phyloP scores from a whole-genome alignment of 352 stramenopile species.

The Phytophthora capsici region DNA sequence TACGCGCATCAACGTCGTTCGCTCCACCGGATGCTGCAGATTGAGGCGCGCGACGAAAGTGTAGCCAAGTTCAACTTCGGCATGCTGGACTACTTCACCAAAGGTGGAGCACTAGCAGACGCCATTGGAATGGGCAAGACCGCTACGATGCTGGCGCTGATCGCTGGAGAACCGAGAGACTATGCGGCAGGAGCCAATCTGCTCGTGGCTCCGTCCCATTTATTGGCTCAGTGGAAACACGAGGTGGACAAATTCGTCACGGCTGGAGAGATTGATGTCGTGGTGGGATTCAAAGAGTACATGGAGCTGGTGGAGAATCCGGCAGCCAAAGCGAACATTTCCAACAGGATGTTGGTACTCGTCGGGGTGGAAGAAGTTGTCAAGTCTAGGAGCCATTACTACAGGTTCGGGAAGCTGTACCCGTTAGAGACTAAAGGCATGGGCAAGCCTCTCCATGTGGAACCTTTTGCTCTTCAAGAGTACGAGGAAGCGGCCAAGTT shows the following conservation, averaged over 20 bases:
- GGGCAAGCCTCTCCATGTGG: conserved; percentile 50
- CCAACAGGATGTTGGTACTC: conserved; percentile 84
- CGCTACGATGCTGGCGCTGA: conserved; percentile 79
- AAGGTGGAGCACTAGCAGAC: conserved; percentile 75
- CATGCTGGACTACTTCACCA: conserved; percentile 74
- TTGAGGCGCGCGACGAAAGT: conserved; percentile 70
- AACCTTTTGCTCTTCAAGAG: conserved; percentile 50
- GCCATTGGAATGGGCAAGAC: conserved; percentile 89
- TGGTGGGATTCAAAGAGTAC: conserved; percentile 68
- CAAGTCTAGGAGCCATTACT: conserved; percentile 63
- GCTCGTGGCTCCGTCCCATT: conserved; percentile 78
- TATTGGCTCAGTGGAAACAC: conserved; percentile 81
- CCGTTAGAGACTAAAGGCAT: conserved; percentile 40
- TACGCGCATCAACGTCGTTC: conserved; percentile 86
- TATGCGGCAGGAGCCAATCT: conserved; percentile 60
- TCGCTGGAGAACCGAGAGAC: conserved; percentile 68
- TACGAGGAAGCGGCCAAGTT: conserved; percentile 83
- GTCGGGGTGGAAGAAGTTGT: conserved; percentile 80
- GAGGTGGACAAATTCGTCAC: conserved; percentile 84
- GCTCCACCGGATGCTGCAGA: conserved; percentile 85
- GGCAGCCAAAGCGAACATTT: conserved; percentile 42
- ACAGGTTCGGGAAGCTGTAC: conserved; percentile 70
- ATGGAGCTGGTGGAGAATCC: conserved; percentile 48
- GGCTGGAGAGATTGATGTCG: conserved; percentile 70
- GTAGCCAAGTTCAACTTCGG: conserved; percentile 80